These are phyloP conservation scores for Suillus lakei DNA, from an alignment of 768 basidiomycete species.

Conservation along the genomic window DNA sequence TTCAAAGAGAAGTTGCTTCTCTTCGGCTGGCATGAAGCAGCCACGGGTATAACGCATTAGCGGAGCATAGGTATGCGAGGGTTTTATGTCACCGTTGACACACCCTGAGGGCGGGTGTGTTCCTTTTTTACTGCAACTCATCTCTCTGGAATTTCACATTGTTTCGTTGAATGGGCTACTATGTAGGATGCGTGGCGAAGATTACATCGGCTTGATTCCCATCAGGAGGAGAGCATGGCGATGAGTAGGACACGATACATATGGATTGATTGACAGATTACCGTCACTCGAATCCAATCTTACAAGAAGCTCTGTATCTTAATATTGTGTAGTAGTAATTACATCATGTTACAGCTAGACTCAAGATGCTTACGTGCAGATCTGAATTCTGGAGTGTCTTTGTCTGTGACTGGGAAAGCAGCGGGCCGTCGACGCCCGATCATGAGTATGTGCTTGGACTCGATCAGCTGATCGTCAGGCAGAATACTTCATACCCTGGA, in stretches of 20 bases:
- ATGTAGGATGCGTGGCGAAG: not conserved
- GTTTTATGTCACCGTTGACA: not conserved
- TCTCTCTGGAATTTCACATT: not conserved
- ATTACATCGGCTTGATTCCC: not conserved
- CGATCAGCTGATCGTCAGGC: no score
- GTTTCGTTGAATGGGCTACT: not conserved
- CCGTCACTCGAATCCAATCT: not conserved
- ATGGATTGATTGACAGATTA: not conserved
- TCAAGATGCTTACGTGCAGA: no score
- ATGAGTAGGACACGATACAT: not conserved
- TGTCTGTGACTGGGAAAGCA: no score
- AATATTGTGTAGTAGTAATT: not conserved
- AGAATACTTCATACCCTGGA: no score
- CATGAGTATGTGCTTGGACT: no score
- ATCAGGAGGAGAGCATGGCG: no score
- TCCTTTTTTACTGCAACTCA: not conserved
- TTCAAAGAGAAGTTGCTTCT: not conserved
- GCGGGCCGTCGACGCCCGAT: no score
- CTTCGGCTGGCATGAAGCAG: not conserved
- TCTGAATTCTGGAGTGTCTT: no score
- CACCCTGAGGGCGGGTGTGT: not conserved
- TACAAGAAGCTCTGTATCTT: not conserved
- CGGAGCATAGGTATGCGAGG: slow-evolving; percentile 1
- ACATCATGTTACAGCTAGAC: not conserved
- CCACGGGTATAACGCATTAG: not conserved